These are phyloP conservation scores for Fusarium sambucinum DNA, from an alignment of 2,329 filamentous ascomycete species.

Conservation along the genomic window DNA sequence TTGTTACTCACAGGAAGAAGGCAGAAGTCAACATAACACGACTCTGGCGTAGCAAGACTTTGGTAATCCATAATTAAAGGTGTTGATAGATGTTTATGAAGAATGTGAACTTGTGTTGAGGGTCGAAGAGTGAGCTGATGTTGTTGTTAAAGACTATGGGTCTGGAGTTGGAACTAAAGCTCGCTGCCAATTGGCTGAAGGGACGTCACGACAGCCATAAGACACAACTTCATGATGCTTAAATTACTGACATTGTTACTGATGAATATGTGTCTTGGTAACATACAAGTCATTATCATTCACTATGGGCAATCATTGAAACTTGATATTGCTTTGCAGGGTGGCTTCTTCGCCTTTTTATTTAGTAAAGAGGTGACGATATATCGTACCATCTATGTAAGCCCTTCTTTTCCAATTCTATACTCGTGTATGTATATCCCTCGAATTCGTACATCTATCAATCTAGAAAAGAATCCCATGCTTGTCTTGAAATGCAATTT, in stretches of 20 bases:
- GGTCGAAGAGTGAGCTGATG: neutral
- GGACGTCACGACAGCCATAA: slow-evolving; percentile 14
- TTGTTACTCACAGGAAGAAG: slow-evolving; percentile 77
- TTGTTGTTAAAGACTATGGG: slow-evolving; percentile 12
- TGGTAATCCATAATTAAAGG: slow-evolving; percentile 58
- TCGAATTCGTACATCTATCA: neutral
- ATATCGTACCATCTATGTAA: slow-evolving; percentile 6
- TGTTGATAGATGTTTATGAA: neutral
- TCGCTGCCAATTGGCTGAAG: slow-evolving; percentile 38
- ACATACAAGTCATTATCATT: neutral
- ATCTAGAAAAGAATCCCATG: slow-evolving; percentile 2
- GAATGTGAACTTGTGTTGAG: neutral
- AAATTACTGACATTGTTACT: slow-evolving; percentile 22
- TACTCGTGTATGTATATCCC: slow-evolving; percentile 3
- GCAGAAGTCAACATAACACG: slow-evolving; percentile 91
- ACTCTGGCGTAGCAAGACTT: slow-evolving; percentile 72
- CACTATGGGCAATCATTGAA: neutral
- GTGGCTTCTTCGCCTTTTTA: slow-evolving; percentile 22
- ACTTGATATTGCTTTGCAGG: neutral
- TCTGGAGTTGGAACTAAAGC: slow-evolving; percentile 5
- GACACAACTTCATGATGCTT: slow-evolving; percentile 35
- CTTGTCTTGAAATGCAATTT: slow-evolving; percentile 11
- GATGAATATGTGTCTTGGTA: neutral
- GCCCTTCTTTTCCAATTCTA: slow-evolving; percentile 18
- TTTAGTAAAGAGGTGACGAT: slow-evolving; percentile 28